Conservation (phyloP, 805 yeast species). For the Helenozyma baotianmanensis region DNA sequence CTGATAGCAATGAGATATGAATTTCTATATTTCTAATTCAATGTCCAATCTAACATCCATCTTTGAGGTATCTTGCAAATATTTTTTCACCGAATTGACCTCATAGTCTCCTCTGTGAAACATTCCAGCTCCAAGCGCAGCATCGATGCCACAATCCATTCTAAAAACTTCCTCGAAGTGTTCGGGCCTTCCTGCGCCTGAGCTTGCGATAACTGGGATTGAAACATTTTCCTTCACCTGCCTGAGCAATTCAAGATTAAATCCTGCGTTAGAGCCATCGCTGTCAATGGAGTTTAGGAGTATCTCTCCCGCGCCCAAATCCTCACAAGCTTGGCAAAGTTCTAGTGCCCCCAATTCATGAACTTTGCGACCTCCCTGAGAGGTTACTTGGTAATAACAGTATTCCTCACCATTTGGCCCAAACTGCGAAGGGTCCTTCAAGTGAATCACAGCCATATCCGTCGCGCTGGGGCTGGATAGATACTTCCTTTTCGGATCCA, state of each 20-base stretch:
- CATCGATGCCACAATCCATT: conserved; percentile 75
- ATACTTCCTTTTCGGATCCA: conserved; percentile 92
- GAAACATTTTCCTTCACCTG: conserved; percentile 72
- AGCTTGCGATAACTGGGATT: conserved; percentile 95
- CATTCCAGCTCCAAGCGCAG: conserved; percentile 98
- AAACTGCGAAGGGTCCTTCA: conserved; percentile 41
- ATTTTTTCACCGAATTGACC: conserved; percentile 76
- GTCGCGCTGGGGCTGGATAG: conserved; percentile 59
- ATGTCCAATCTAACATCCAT: conserved; percentile 71
- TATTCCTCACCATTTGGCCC: conserved; percentile 89
- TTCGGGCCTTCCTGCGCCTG: conserved; percentile 93
- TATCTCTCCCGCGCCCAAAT: conserved; percentile 94
- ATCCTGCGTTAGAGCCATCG: conserved; percentile 95
- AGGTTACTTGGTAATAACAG: conserved; percentile 93
- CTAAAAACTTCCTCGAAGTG: conserved; percentile 88
- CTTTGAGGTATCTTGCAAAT: conserved; percentile 48
- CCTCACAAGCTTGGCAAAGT: conserved; percentile 83
- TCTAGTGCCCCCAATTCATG: conserved; percentile 88
- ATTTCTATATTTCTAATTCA: conserved; percentile 20
- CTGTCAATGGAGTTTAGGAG: conserved; percentile 91
- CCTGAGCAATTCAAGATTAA: conserved; percentile 76
- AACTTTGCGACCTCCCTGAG: conserved; percentile 91
- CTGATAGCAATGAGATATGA: too few relatives aligned
- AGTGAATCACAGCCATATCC: conserved; percentile 58
- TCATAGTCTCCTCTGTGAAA: conserved; percentile 94